These are phyloP conservation scores for Phytophthora citricola DNA, from an alignment of 352 stramenopile genomes.

Conservation along the genomic window DNA sequence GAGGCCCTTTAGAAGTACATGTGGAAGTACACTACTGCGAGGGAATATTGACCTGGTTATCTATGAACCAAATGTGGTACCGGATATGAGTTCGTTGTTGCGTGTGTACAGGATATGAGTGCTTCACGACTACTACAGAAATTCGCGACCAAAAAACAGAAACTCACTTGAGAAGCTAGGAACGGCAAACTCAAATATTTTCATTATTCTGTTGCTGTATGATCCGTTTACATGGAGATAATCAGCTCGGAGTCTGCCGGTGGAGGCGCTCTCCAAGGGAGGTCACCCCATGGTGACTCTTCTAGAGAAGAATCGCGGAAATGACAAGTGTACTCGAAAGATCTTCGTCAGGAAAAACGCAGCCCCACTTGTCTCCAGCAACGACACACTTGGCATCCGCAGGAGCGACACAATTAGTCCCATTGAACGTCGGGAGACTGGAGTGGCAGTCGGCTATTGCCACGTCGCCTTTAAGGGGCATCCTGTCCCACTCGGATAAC, in stretches of 20 bases:
- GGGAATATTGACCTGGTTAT: too few species aligned
- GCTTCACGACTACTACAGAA: too few species aligned
- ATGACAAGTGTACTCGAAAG: conserved; percentile 16
- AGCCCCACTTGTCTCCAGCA: conserved; percentile 2
- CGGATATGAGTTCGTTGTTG: too few species aligned
- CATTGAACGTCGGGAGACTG: conserved; percentile 9
- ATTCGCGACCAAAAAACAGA: too few species aligned
- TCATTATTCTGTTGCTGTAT: conserved; percentile 13
- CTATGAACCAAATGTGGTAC: too few species aligned
- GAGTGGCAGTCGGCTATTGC: conserved; percentile 9
- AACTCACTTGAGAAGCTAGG: too few species aligned
- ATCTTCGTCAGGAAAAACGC: conserved; percentile 2
- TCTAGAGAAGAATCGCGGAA: conserved; percentile 1
- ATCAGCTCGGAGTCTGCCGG: conserved; percentile 1
- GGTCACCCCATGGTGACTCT: conserved; percentile 26
- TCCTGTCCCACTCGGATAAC: neutral
- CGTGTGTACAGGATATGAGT: too few species aligned
- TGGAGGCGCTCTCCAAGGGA: conserved; percentile 32
- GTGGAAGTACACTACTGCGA: too few species aligned
- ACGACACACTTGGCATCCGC: conserved; percentile 10
- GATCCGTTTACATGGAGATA: conserved; percentile 3
- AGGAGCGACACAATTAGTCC: conserved; percentile 10
- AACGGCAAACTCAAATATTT: too few species aligned
- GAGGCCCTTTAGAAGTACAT: too few species aligned
- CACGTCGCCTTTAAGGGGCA: conserved; percentile 10